A percentile compares a stretch with the other conserved stretches of the same genome.
phyloP scores from a whole-genome alignment of 2,329 filamentous ascomycete genomes.

The Hypoxylon sp. region DNA sequence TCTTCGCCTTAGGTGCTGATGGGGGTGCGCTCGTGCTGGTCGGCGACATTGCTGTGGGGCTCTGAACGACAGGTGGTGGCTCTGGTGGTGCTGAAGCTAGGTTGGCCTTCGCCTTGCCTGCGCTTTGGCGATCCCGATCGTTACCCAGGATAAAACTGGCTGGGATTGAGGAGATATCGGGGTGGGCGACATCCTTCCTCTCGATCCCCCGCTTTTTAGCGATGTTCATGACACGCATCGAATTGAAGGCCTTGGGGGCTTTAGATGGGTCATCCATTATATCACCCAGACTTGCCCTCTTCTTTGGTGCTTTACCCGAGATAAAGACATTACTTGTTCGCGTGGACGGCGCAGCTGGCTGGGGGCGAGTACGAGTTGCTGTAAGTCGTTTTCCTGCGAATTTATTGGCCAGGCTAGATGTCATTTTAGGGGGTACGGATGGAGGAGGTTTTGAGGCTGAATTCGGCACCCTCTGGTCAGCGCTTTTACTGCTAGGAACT shows the following conservation, averaged over 20 bases:
- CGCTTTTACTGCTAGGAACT: slow-evolving; percentile 11
- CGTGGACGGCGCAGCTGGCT: slow-evolving; percentile 22
- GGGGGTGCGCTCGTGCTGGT: neutral
- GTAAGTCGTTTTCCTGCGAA: slow-evolving; percentile 45
- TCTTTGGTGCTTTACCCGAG: slow-evolving; percentile 57
- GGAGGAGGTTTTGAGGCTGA: slow-evolving; percentile 17
- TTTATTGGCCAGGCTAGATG: slow-evolving; percentile 41
- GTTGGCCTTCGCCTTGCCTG: slow-evolving; percentile 17
- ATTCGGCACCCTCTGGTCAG: slow-evolving; percentile 12
- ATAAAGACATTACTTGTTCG: slow-evolving; percentile 59
- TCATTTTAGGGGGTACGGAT: slow-evolving; percentile 26
- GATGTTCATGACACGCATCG: slow-evolving; percentile 54
- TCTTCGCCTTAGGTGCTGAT: slow-evolving; percentile 50
- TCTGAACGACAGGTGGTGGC: slow-evolving; percentile 24
- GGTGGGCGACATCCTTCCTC: slow-evolving; percentile 58
- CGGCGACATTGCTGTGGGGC: slow-evolving; percentile 29
- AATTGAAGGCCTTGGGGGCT: slow-evolving; percentile 57
- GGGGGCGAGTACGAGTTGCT: slow-evolving; percentile 45
- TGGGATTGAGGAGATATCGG: slow-evolving; percentile 54
- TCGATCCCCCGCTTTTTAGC: slow-evolving; percentile 59
- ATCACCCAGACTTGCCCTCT: slow-evolving; percentile 54
- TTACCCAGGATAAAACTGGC: slow-evolving; percentile 47
- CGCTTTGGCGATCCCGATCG: slow-evolving; percentile 25
- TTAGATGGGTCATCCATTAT: slow-evolving; percentile 58
- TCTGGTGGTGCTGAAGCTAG: slow-evolving; percentile 5